phyloP scores from a whole-genome alignment of 2,329 filamentous ascomycete species.

The Ophiocordyceps camponoti-saundersi region DNA sequence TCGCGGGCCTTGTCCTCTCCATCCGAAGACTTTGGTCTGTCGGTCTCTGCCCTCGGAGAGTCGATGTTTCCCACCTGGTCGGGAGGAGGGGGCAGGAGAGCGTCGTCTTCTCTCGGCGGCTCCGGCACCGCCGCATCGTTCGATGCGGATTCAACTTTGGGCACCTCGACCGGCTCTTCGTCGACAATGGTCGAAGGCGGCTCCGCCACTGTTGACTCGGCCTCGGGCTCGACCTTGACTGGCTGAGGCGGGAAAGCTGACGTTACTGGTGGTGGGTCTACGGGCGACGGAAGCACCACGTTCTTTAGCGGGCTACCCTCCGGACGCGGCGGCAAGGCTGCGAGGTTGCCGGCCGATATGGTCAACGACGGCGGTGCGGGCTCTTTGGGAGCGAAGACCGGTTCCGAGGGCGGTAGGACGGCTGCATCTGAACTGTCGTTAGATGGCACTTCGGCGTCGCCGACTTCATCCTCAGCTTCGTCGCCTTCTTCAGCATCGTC shows the following conservation, averaged over 20 bases:
- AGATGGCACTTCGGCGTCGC: slow-evolving; percentile 19
- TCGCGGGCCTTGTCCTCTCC: slow-evolving; percentile 10
- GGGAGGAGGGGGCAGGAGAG: slow-evolving; percentile 17
- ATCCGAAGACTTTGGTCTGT: slow-evolving; percentile 8
- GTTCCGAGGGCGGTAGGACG: slow-evolving; percentile 7
- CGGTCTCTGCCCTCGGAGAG: slow-evolving; percentile 14
- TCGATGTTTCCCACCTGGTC: slow-evolving; percentile 23
- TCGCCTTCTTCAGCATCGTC: slow-evolving; percentile 30
- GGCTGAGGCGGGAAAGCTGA: neutral
- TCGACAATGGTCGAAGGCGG: slow-evolving; percentile 15
- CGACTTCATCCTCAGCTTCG: slow-evolving; percentile 29
- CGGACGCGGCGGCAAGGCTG: slow-evolving; percentile 14
- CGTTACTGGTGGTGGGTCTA: slow-evolving; percentile 11
- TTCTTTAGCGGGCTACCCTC: slow-evolving; percentile 38
- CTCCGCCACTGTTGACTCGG: slow-evolving; percentile 11
- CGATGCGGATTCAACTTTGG: slow-evolving; percentile 1
- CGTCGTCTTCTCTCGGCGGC: slow-evolving; percentile 2
- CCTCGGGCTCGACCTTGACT: slow-evolving; percentile 2
- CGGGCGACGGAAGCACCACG: slow-evolving; percentile 28
- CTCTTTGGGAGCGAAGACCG: slow-evolving; percentile 3
- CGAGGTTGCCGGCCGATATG: slow-evolving; percentile 11
- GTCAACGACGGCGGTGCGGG: slow-evolving; percentile 11
- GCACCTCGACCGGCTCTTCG: slow-evolving; percentile 11
- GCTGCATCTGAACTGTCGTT: slow-evolving; percentile 25
- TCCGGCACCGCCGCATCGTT: neutral